Base-by-base conservation (phyloP, 164 flowering plant species). In the Annona cherimola region DNA sequence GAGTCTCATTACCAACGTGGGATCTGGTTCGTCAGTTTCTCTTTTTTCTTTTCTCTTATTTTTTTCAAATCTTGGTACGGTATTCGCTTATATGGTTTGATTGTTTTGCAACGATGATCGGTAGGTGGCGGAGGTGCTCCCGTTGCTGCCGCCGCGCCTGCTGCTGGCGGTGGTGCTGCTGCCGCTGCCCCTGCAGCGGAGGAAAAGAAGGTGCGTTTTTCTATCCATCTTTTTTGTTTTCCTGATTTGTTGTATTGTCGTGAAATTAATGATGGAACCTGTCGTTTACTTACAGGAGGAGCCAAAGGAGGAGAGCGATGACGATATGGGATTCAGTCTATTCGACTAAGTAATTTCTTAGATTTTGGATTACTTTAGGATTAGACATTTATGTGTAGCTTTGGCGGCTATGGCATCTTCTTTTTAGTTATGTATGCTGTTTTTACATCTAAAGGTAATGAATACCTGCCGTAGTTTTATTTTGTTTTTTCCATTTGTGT, bases 321-420 rank as follows among this genome's bases (percentile, higher is more conserved):
- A 83, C 1, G 85, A 83, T 59, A 80, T 83, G 82, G 83, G 83
- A 45, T 83, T 83, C 82, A 78, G 83, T 60, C 69, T 80, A 68
- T 83, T 83, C 45, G 85, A 83, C 75, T 83, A 80, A 78, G 67
- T 74, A 60, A 11, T 4, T 66, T 44, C 19, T 66, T 9, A 4
- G 2, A 40, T 42, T 44, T 66, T 66, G 20, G 69, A 2, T 14
- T 42, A 50, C 14, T 50, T 50, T 3, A 3, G 57, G 14, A 9
- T 50, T 12, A 12, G 0, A 14, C 8, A 14, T 66, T 66, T 16
- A n/a, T 43, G 69, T 64, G 67, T 65, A 35, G 65, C 4, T 62
- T 62, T 39, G 65, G 65, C 35, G 20, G 4, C 9, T 62, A 20
- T 20, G 65, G 35, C 8, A 62, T 2, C 35, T 20, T 62, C 65